Conservation (phyloP, 208 protist genomes). For the Leishmania tropica region DNA sequence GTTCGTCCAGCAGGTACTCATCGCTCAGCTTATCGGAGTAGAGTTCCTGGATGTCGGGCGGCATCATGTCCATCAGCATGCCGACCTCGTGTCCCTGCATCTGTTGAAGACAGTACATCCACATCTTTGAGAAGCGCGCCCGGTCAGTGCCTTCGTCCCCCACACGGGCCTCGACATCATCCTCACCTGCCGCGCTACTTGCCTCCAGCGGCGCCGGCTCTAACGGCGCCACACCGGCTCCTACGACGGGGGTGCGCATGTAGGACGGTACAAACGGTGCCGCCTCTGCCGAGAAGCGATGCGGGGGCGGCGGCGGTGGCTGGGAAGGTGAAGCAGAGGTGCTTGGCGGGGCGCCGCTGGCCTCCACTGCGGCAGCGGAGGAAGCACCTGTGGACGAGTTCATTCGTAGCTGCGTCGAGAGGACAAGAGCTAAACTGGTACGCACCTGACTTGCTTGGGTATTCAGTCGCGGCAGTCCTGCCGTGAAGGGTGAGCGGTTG, state of each 20-base stretch:
- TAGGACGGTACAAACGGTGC: slow-evolving; percentile 67
- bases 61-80: slow-evolving; percentile 55
- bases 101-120: slow-evolving; percentile 31
- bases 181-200: not conserved
- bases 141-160: slow-evolving; percentile 4
- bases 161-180: not conserved
- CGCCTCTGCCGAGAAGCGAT: slow-evolving; percentile 56
- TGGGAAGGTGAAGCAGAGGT: not conserved
- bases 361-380: not conserved
- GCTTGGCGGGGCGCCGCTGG: not conserved
- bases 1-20: slow-evolving; percentile 26
- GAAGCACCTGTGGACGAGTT: not conserved
- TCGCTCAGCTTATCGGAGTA: slow-evolving; percentile 45
- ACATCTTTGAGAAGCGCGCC: slow-evolving; percentile 31
- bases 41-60: slow-evolving; percentile 39
- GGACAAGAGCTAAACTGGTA: not conserved
- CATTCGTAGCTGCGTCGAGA: not conserved
- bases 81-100: slow-evolving; percentile 47
- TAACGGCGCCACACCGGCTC: slow-evolving; percentile 2
- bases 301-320: slow-evolving; percentile 11
- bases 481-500: not conserved
- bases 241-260: slow-evolving; percentile 20
- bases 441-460: not conserved
- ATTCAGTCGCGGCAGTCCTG: not conserved
- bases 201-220: not conserved